A percentile compares a stretch with the other conserved stretches of the same genome.
Evolutionary conservation across 225 moss, liverwort and hornwort species (phyloP).

Genomic region (Anthoceros angustus): DNA sequence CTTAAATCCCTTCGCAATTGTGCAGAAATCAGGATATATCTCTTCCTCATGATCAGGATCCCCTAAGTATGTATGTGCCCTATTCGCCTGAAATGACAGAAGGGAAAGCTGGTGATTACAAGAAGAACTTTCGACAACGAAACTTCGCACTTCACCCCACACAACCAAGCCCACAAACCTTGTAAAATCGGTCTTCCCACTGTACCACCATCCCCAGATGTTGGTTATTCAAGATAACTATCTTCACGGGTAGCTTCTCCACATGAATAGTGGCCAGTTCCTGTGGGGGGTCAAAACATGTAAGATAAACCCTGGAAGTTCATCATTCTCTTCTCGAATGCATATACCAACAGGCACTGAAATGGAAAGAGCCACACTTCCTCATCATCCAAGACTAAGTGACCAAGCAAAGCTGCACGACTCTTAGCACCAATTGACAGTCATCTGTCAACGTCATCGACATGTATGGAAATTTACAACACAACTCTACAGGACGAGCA

Average conservation of each 20-base stretch:
- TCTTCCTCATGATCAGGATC: conserved; percentile 70
- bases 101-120: background rate
- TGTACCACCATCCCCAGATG: conserved; percentile 95
- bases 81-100: conserved; percentile 28
- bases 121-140: no score
- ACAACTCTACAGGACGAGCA: background rate
- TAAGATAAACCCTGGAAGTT: background rate
- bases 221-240: conserved; percentile 89
- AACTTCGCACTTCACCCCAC: background rate
- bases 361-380: background rate
- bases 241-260: conserved; percentile 94
- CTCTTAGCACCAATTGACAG: background rate
- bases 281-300: conserved; percentile 12
- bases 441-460: background rate
- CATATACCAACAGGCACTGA: background rate
- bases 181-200: conserved; percentile 98
- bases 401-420: background rate
- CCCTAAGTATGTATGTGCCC: conserved; percentile 81
- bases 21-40: conserved; percentile 90
- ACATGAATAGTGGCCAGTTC: conserved; percentile 83
- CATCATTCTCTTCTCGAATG: no score
- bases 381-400: conserved; percentile 1
- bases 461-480: background rate
- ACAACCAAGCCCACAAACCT: conserved; percentile 19
- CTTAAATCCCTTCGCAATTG: conserved; percentile 81